Evolutionary conservation across 2,329 filamentous ascomycete genomes (phyloP), one percentile per base, ranked within the genome.

Genomic region (Clarireedia monteithiana): DNA sequence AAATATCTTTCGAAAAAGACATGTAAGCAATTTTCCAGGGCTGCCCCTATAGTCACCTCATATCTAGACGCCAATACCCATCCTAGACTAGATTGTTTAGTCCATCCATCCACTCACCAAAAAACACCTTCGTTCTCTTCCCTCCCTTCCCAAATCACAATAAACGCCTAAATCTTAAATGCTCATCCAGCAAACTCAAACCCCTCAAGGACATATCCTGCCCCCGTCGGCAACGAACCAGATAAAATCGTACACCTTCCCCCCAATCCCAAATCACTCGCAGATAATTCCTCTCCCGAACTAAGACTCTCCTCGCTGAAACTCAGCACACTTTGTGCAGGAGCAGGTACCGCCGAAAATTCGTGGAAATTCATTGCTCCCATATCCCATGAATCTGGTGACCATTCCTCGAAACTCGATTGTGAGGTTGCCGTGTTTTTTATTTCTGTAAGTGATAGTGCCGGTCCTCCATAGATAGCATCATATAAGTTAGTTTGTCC

Each of bases 401-500:
- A 79, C 82, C 80, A 84, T 51, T 74, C 73, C 20, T 60, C 62
- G n/a, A 63, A 65, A 38, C 57, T 63, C 3, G 64, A 65, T 26
- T 55, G 40, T 14, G 46, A 55, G 5, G 60, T 46, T 1, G 56
- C 12, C 17, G 53, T 60, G 7, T 67, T 42, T 20, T 20, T 53
- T 1, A 27, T 23, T 12, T 27, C 61, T 17, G 60, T 26, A 12
- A 67, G 48, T 23, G 57, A 62, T 3, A 64, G 59, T 74, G 71
- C 47, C 75, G 76, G 77, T 0, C 86, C 86, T 39, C 87, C 88
- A 63, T 91, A 91, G 55, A 90, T 89, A 42, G 85, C 85, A 66
- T 90, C 86, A 70, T 89, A 94, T n/a, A 95, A 86, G 66, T 92
- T 95, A 53, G 85, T 82, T 61, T 86, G 80, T 0, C 89, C 89